A percentile compares a stretch with the other conserved stretches of the same genome.
Evolutionary conservation across 495 filamentous ascomycete species (phyloP).

Genomic region (Annulohypoxylon stygium): DNA sequence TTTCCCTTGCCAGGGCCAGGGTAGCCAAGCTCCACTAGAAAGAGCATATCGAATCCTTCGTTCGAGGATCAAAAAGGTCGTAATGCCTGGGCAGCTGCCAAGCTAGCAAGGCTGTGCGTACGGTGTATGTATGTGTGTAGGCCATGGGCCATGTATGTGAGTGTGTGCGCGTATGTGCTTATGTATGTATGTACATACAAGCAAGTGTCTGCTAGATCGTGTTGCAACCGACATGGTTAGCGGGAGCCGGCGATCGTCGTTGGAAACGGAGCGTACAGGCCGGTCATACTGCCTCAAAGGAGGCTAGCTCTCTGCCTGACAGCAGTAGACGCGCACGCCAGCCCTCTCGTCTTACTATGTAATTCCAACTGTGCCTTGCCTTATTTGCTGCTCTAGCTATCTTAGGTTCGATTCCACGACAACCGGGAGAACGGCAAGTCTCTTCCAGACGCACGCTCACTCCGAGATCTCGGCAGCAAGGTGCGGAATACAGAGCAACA

Average conservation of each 20-base stretch:
- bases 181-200: conserved; percentile 18
- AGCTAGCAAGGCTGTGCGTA: conserved; percentile 39
- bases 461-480: conserved; percentile 19
- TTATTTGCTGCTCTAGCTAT: conserved; percentile 26
- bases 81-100: conserved; percentile 38
- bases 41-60: conserved; percentile 47
- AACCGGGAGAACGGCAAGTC: conserved; percentile 39
- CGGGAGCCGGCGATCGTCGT: conserved; percentile 56
- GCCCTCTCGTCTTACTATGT: conserved; percentile 33
- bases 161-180: conserved; percentile 8
- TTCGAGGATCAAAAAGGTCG: conserved; percentile 44
- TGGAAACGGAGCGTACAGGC: conserved; percentile 53
- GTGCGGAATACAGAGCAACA: conserved; percentile 6
- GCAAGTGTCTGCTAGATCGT: conserved; percentile 51
- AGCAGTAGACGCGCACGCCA: conserved; percentile 40
- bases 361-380: conserved; percentile 33
- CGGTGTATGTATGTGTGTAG: conserved; percentile 12
- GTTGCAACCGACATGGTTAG: conserved; percentile 50
- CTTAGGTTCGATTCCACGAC: conserved; percentile 33
- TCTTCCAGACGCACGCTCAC: conserved; percentile 24
- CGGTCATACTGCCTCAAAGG: conserved; percentile 57
- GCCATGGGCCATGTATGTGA: neutral
- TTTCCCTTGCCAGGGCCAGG: conserved; percentile 21
- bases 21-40: conserved; percentile 36
- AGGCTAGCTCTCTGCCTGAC: conserved; percentile 49